A percentile compares a stretch with the other conserved stretches of the same genome.
Evolutionary conservation across 495 filamentous ascomycete species (phyloP).

Genomic region (Friedmanniomyces simplex): DNA sequence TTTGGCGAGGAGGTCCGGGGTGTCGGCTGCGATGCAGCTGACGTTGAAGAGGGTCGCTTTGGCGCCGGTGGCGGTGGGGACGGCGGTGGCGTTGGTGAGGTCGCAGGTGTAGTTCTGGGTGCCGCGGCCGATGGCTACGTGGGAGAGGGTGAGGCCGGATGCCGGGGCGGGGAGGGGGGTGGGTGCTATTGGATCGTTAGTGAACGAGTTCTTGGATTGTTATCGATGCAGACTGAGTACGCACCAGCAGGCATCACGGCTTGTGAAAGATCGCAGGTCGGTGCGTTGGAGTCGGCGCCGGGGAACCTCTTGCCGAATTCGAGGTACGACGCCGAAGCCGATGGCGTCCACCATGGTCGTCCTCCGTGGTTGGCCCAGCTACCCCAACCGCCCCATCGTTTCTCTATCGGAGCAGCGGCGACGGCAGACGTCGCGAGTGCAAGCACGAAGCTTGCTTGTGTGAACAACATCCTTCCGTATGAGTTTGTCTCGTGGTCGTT

Average conservation of each 20-base stretch:
- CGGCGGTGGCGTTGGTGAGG: slow-evolving; percentile 39
- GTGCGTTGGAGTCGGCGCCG: neutral
- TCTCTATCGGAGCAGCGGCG: slow-evolving; percentile 6
- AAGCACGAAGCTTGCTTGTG: slow-evolving; percentile 7
- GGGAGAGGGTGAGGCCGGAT: slow-evolving; percentile 49
- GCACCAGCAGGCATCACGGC: slow-evolving; percentile 11
- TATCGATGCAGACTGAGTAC: neutral
- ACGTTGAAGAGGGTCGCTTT: slow-evolving; percentile 80
- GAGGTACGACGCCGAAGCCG: slow-evolving; percentile 4
- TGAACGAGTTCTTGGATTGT: slow-evolving; percentile 8
- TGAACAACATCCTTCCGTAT: slow-evolving; percentile 13
- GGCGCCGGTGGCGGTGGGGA: slow-evolving; percentile 60
- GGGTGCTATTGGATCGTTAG: slow-evolving; percentile 14
- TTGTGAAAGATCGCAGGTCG: slow-evolving; percentile 9
- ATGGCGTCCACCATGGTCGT: slow-evolving; percentile 6
- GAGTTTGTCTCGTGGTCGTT: neutral
- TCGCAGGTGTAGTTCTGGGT: slow-evolving; percentile 89
- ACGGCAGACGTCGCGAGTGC: slow-evolving; percentile 4
- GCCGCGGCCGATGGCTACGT: slow-evolving; percentile 78
- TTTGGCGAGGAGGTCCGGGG: slow-evolving; percentile 52
- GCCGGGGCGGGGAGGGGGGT: slow-evolving; percentile 46
- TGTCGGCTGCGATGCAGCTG: slow-evolving; percentile 61
- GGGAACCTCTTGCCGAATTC: slow-evolving; percentile 12
- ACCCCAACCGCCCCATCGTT: slow-evolving; percentile 8
- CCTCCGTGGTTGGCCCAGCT: neutral